Evolutionary conservation across 1,139 yeast species (phyloP).

Genomic region (Suhomyces bribrorum): DNA sequence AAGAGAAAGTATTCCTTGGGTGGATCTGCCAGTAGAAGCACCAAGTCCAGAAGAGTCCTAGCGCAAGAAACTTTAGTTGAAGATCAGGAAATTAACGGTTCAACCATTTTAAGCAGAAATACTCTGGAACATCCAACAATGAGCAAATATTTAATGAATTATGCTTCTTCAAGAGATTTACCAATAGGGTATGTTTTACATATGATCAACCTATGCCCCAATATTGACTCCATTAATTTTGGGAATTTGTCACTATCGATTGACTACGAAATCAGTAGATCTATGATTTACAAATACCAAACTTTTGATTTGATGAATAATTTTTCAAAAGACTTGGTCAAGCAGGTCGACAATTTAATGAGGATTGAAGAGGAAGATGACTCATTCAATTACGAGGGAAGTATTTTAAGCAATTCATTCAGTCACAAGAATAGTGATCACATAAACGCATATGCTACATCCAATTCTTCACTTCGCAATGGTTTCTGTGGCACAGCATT

Average conservation of each 20-base stretch:
- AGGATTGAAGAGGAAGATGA: slow-evolving; percentile 16
- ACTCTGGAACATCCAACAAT: slow-evolving; percentile 56
- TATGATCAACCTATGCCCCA: slow-evolving; percentile 59
- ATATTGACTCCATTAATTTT: slow-evolving; percentile 50
- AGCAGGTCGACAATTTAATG: slow-evolving; percentile 27
- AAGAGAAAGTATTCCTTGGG: slow-evolving; percentile 16
- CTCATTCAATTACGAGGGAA: slow-evolving; percentile 6
- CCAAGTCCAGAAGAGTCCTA: slow-evolving; percentile 19
- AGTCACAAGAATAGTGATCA: slow-evolving; percentile 5
- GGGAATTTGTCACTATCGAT: slow-evolving; percentile 56
- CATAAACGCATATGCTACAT: slow-evolving; percentile 2
- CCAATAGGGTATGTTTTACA: slow-evolving; percentile 71
- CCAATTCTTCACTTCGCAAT: slow-evolving; percentile 7
- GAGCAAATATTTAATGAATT: slow-evolving; percentile 56
- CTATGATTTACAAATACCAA: slow-evolving; percentile 37
- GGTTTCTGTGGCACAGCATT: slow-evolving; percentile 4
- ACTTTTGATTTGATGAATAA: slow-evolving; percentile 43
- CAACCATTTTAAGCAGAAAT: slow-evolving; percentile 10
- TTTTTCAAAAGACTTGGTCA: slow-evolving; percentile 34
- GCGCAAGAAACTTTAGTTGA: background rate
- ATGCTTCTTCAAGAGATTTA: slow-evolving; percentile 60
- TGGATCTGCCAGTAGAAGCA: background rate
- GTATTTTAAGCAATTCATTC: slow-evolving; percentile 6
- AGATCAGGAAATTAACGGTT: background rate
- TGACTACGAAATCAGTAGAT: slow-evolving; percentile 53